Base-by-base conservation (phyloP, 352 stramenopile genomes). In the Phytophthora tentaculata region DNA sequence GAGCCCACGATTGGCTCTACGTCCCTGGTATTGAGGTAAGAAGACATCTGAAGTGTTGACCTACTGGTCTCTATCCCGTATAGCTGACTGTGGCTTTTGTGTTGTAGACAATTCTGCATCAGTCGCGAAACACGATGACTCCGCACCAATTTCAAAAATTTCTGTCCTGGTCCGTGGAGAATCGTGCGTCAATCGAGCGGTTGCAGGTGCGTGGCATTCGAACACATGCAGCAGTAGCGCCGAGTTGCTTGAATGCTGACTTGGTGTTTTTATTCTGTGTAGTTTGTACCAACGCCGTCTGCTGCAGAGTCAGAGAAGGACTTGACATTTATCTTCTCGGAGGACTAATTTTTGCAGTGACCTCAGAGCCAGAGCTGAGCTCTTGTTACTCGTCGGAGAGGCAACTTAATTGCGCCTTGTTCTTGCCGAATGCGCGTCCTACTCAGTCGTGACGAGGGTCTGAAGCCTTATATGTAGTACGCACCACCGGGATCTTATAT, bases 1-100 rank as follows among this genome's bases (percentile, higher is more conserved):
- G 81, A 35, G 86, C 84, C 0, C 88, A 96, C 62, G 87, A 95
- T 67, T 96, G 88, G 88, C 78, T 96, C 22, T 92, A 92, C 56
- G 93, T 95, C 37, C 81, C 84, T 6, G 84, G 88, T 43, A 93
- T 88, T 52, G 88, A 96, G 84, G 86, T 96, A 13, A 23, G 69
- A 61, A 6, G 12, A 24, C 22, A 3, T 14, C n/a, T 57, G 14
- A 16, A 29, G 24, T 20, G 16, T 22, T 26, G 47, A 7, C 58
- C 17, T 19, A 35, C 19, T 20, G 16, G 13, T 17, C 28, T 17
- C 3, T n/a, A 35, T 17, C 16, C 44, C n/a, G 22, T 22, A 37
- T 45, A 14, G 29, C 49, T 70, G 43, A 61, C 43, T 13, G 1
- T 48, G 43, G 23, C 54, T 47, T 2, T 48, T 63, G 53, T 12